These are phyloP conservation scores for Aspergillus olivimuriae DNA, from an alignment of 495 filamentous ascomycete species.

Conservation along the genomic window DNA sequence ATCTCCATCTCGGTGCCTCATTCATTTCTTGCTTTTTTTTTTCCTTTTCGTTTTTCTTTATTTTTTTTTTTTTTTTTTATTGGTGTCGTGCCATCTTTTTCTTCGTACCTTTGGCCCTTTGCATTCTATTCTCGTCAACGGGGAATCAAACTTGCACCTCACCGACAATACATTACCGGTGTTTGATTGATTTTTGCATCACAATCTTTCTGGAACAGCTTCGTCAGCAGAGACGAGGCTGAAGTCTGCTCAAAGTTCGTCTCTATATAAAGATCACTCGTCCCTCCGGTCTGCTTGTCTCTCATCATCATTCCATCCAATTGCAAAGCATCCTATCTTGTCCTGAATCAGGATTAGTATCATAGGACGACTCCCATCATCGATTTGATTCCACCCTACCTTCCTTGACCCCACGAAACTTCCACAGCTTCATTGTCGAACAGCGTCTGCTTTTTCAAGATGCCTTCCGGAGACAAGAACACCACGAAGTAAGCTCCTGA, in stretches of 20 bases:
- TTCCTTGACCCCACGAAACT: background rate
- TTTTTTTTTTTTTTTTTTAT: background rate
- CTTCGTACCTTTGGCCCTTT: too few species aligned
- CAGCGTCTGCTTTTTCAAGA: slow-evolving; percentile 1
- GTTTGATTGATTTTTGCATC: slow-evolving; percentile 16
- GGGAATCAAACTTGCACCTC: too few species aligned
- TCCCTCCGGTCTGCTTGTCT: background rate
- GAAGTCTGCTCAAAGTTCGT: background rate
- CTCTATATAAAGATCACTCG: slow-evolving; percentile 13
- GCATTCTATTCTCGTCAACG: slow-evolving; percentile 5
- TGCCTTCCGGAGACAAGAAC: slow-evolving; percentile 16
- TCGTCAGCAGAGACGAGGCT: slow-evolving; percentile 1
- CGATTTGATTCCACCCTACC: too few species aligned
- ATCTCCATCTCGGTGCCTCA: slow-evolving; percentile 15
- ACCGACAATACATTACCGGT: too few species aligned
- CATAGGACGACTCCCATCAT: too few species aligned
- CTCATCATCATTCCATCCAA: too few species aligned
- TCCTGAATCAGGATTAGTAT: too few species aligned
- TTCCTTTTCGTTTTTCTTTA: slow-evolving; percentile 1
- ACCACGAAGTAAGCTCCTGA: slow-evolving; percentile 11
- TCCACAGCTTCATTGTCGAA: background rate
- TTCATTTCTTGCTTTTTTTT: slow-evolving; percentile 3
- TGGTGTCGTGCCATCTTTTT: too few species aligned
- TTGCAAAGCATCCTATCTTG: too few species aligned
- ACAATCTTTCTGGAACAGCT: slow-evolving; percentile 3